Evolutionary conservation across 2,329 filamentous ascomycete species (phyloP).

Genomic region (Fusarium xylarioides): DNA sequence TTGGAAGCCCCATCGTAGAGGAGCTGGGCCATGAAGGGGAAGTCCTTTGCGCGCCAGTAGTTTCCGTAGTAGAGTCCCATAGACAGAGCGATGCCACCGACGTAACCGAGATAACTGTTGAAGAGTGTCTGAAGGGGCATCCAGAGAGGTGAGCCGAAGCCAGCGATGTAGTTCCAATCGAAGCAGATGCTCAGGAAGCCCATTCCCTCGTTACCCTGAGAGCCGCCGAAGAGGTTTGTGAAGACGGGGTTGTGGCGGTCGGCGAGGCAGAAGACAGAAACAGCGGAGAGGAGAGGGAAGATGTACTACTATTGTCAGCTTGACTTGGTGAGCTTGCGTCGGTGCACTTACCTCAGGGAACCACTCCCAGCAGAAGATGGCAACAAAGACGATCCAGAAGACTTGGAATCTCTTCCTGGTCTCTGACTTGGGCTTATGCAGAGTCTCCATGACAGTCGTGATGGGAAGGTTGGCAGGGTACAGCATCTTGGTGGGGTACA

Average conservation of each 20-base stretch:
- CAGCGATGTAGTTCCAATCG: conserved; percentile 30
- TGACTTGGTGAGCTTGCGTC: accelerated
- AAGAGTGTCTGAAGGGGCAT: conserved; percentile 50
- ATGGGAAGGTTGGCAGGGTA: conserved; percentile 44
- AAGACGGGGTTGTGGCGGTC: conserved; percentile 21
- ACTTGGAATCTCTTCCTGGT: conserved; percentile 51
- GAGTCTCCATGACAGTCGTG: conserved; percentile 43
- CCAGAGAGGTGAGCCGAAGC: conserved; percentile 48
- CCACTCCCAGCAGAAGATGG: conserved; percentile 56
- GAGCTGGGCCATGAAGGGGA: conserved; percentile 29
- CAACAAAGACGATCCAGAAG: conserved; percentile 52
- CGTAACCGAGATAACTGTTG: conserved; percentile 52
- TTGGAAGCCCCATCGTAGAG: conserved; percentile 14
- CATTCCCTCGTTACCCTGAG: conserved; percentile 30
- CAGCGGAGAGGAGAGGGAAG: conserved; percentile 56
- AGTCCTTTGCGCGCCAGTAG: conserved; percentile 23
- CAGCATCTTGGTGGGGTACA: conserved; percentile 58
- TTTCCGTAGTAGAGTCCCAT: conserved; percentile 39
- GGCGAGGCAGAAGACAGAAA: conserved; percentile 19
- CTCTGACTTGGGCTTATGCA: conserved; percentile 43
- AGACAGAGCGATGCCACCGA: conserved; percentile 49
- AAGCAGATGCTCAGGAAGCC: conserved; percentile 18
- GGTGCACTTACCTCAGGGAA: conserved; percentile 9
- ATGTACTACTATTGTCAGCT: conserved; percentile 36
- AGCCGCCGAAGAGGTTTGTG: conserved; percentile 28